Evolutionary conservation across 768 basidiomycete genomes (phyloP).

Genomic region (Tulasnella sp.): DNA sequence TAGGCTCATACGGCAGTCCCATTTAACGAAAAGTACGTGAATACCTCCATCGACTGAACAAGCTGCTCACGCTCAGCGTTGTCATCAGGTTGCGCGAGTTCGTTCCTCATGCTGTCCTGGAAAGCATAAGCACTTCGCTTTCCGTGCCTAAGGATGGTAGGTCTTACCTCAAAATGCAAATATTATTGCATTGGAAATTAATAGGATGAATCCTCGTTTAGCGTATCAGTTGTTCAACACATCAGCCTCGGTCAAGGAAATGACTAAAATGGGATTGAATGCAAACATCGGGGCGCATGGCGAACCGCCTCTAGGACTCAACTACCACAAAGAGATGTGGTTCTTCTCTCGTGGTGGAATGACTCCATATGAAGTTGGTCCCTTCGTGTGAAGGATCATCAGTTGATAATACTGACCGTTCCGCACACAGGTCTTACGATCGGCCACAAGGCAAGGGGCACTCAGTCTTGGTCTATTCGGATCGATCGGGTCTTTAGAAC

Average conservation of each 20-base stretch:
- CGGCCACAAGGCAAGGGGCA: slow-evolving; percentile 58
- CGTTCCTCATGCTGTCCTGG: slow-evolving; percentile 53
- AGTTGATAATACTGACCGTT: neutral
- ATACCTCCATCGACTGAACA: slow-evolving; percentile 11
- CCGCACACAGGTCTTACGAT: slow-evolving; percentile 44
- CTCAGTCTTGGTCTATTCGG: slow-evolving; percentile 49
- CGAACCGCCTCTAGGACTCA: slow-evolving; percentile 52
- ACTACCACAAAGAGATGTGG: slow-evolving; percentile 67
- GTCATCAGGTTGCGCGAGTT: slow-evolving; percentile 48
- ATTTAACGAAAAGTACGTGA: slow-evolving; percentile 52
- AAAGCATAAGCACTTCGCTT: slow-evolving; percentile 49
- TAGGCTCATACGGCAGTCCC: slow-evolving; percentile 31
- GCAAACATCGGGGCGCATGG: slow-evolving; percentile 68
- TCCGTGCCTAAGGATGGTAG: slow-evolving; percentile 49
- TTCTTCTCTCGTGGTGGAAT: slow-evolving; percentile 55
- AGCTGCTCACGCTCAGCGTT: neutral
- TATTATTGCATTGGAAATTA: neutral
- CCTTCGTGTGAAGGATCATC: neutral
- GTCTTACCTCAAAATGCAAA: slow-evolving; percentile 20
- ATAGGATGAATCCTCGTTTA: slow-evolving; percentile 8
- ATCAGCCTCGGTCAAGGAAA: slow-evolving; percentile 53
- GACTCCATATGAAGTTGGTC: slow-evolving; percentile 53
- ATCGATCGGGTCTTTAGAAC: slow-evolving; percentile 52
- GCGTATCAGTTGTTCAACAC: slow-evolving; percentile 61
- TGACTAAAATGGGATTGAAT: slow-evolving; percentile 52